Conservation (phyloP, 805 yeast species). For the Ogataea populi-albae region DNA sequence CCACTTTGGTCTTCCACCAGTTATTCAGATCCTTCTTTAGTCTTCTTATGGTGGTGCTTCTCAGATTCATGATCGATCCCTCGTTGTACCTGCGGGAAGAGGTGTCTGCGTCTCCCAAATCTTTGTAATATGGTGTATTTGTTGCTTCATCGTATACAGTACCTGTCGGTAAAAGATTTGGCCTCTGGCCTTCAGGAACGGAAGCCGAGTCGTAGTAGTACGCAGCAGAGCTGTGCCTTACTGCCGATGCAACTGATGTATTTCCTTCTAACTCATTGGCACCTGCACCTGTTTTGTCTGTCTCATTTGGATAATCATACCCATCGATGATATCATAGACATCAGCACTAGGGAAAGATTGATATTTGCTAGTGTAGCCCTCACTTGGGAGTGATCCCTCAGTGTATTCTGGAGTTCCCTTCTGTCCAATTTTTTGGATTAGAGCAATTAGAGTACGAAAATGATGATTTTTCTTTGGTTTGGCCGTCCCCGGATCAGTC, state of each 20-base stretch:
- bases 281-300: slow-evolving; percentile 12
- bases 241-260: slow-evolving; percentile 6
- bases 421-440: background rate
- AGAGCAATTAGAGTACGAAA: background rate
- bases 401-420: background rate
- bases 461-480: slow-evolving; percentile 1
- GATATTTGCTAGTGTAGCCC: background rate
- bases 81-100: slow-evolving; percentile 5
- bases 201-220: slow-evolving; percentile 6
- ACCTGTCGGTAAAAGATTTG: slow-evolving; percentile 12
- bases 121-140: slow-evolving; percentile 17
- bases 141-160: slow-evolving; percentile 18
- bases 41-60: slow-evolving; percentile 12
- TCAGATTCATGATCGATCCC: slow-evolving; percentile 7
- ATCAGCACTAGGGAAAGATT: slow-evolving; percentile 14
- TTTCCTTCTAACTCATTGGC: slow-evolving; percentile 12
- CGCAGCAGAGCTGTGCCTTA: slow-evolving; percentile 7
- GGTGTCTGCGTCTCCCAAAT: slow-evolving; percentile 5
- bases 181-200: slow-evolving; percentile 2
- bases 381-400: background rate
- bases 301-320: slow-evolving; percentile 15
- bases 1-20: slow-evolving; percentile 17
- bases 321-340: slow-evolving; percentile 21
- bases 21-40: slow-evolving; percentile 15
- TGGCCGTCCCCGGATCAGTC: background rate